These are phyloP conservation scores for Colletotrichum sp. DNA, from an alignment of 2,329 filamentous ascomycete species.

Conservation along the genomic window DNA sequence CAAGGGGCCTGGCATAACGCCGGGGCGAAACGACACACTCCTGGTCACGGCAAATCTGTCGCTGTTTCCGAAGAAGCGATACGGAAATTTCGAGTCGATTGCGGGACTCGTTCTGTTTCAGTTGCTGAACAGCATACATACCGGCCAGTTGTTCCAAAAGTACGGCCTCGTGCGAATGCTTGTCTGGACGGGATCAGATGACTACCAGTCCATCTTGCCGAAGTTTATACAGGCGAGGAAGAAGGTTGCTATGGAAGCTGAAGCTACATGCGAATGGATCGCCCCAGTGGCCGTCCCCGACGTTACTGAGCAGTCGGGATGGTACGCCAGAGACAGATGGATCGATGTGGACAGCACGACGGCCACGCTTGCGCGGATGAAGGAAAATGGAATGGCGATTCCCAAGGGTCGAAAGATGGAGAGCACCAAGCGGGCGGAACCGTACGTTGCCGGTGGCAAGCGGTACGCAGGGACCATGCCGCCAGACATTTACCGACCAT, in stretches of 20 bases:
- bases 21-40: slow-evolving; percentile 71
- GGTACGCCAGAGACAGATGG: slow-evolving; percentile 46
- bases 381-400: slow-evolving; percentile 40
- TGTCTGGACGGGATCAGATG: slow-evolving; percentile 69
- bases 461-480: slow-evolving; percentile 30
- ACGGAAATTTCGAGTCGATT: slow-evolving; percentile 60
- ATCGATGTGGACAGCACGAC: slow-evolving; percentile 53
- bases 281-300: slow-evolving; percentile 60
- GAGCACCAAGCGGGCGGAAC: slow-evolving; percentile 29
- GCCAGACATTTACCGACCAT: slow-evolving; percentile 41
- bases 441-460: slow-evolving; percentile 25
- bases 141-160: slow-evolving; percentile 67
- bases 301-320: slow-evolving; percentile 10
- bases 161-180: slow-evolving; percentile 84
- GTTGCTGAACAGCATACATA: slow-evolving; percentile 63
- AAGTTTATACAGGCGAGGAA: slow-evolving; percentile 59
- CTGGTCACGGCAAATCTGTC: slow-evolving; percentile 75
- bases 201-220: slow-evolving; percentile 66
- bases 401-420: slow-evolving; percentile 50
- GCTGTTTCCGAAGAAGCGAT: slow-evolving; percentile 55
- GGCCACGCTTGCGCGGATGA: slow-evolving; percentile 51
- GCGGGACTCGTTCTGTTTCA: slow-evolving; percentile 65
- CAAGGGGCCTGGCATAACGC: slow-evolving; percentile 40
- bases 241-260: slow-evolving; percentile 62
- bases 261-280: slow-evolving; percentile 64